Evolutionary conservation across 1,139 yeast genomes (phyloP), one percentile per base, ranked within the genome.

Genomic region (Oligophagozyma castellii): DNA sequence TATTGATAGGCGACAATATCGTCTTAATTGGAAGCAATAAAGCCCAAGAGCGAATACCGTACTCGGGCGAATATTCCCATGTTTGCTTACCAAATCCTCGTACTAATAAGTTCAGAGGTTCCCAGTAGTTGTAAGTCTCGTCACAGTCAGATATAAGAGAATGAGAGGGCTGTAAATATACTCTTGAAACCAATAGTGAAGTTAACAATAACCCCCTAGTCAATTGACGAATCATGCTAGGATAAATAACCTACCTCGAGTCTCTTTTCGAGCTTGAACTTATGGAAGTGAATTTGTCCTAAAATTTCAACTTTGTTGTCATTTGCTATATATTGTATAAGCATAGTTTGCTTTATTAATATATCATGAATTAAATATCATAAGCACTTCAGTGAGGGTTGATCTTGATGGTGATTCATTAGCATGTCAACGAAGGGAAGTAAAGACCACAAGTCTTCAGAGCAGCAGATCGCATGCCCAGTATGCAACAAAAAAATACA

Each of bases 51-150:
- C 96, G 59, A 30, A 86, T 83, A 12, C 94, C 84, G 47, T 70
- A 83, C 32, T 67, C 80, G 0, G 96, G 95, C 1, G 95, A 81
- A 51, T 86, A 86, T 48, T 86, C 96, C 96, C 95, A 86, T 0
- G 96, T 86, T 53, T 84, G 84, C 42, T 83, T 79, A 3, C 96
- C 98, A 51, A 80, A 83, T 2, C 77, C 78, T 40, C 94, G 67
- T 3, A 77, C 57, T 22, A 86, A 45, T 31, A 78, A 63, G 48
- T 86, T 89, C 34, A 86, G 60, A 0, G 98, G 95, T 42, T 86
- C 98, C 89, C 86, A 84, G 55, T 81, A 86, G 47, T 86, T 86
- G 64, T 70, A 86, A 2, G 72, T 74, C 51, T 79, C 93, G 51
- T 83, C 95, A 50, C 94, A 81, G 46, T 83, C 95, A 2, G 86